Percentiles rank a stretch among this genome's conserved stretches.
phyloP scores from a whole-genome alignment of 495 filamentous ascomycete genomes.

The Aspergillus coremiiformis region DNA sequence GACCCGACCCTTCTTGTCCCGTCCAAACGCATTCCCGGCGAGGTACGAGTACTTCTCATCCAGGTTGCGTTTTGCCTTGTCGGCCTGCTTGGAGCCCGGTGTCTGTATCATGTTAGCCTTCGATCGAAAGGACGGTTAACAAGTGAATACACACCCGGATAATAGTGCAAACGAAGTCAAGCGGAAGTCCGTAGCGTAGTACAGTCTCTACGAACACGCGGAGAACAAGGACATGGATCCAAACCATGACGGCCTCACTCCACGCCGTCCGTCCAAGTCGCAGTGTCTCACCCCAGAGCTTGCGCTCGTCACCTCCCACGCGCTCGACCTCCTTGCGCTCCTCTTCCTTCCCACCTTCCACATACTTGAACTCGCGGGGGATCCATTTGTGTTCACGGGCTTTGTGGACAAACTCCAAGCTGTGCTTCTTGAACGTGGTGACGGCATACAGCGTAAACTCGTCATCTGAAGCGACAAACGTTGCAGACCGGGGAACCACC shows the following conservation, averaged over 20 bases:
- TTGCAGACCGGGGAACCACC: slow-evolving; percentile 84
- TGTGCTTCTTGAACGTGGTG: slow-evolving; percentile 86
- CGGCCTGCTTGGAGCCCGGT: slow-evolving; percentile 62
- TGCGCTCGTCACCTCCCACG: slow-evolving; percentile 71
- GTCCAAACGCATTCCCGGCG: slow-evolving; percentile 86
- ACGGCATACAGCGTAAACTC: slow-evolving; percentile 87
- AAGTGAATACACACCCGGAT: slow-evolving; percentile 58
- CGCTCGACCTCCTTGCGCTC: slow-evolving; percentile 78
- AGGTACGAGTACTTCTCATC: slow-evolving; percentile 86
- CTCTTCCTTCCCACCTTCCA: slow-evolving; percentile 78
- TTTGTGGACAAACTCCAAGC: slow-evolving; percentile 78
- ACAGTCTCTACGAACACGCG: slow-evolving; percentile 97
- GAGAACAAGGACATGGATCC: slow-evolving; percentile 84
- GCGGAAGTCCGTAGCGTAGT: slow-evolving; percentile 81
- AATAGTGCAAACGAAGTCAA: slow-evolving; percentile 78
- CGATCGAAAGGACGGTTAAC: background rate
- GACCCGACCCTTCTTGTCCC: slow-evolving; percentile 87
- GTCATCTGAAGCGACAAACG: slow-evolving; percentile 68
- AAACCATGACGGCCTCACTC: slow-evolving; percentile 91
- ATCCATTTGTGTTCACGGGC: slow-evolving; percentile 88
- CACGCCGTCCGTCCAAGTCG: slow-evolving; percentile 78
- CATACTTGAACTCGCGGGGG: slow-evolving; percentile 87
- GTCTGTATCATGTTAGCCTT: slow-evolving; percentile 48
- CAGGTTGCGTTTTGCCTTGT: slow-evolving; percentile 72
- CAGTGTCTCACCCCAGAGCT: slow-evolving; percentile 86